Evolutionary conservation across 2,329 filamentous ascomycete genomes (phyloP).

Genomic region (Aspergillus uvarum): DNA sequence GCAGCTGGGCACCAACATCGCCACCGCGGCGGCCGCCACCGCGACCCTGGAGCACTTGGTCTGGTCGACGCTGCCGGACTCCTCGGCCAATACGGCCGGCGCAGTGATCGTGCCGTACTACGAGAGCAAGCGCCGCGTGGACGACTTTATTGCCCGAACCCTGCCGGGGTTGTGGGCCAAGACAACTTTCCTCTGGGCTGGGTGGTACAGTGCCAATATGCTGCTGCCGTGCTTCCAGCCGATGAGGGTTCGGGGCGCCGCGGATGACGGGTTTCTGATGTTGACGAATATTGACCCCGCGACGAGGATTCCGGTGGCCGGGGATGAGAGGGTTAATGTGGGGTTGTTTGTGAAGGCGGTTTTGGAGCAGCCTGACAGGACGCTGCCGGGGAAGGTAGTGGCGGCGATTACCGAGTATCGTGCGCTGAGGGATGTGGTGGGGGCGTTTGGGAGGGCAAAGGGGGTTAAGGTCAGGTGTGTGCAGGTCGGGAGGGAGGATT

Average conservation of each 20-base stretch:
- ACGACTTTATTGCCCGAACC: constrained; percentile 40
- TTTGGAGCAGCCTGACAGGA: background rate
- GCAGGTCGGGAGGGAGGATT: constrained; percentile 26
- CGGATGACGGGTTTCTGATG: background rate
- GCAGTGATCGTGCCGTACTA: constrained; percentile 43
- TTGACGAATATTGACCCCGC: background rate
- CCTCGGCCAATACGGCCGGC: constrained; percentile 32
- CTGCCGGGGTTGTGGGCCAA: constrained; percentile 35
- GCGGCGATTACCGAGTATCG: background rate
- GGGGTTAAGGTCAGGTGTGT: constrained; percentile 21
- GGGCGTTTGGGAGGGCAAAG: background rate
- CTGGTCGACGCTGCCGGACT: constrained; percentile 48
- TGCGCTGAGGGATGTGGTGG: background rate
- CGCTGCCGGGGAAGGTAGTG: background rate
- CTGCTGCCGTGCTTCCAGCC: constrained; percentile 24
- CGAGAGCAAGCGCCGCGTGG: constrained; percentile 45
- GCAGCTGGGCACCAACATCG: constrained; percentile 44
- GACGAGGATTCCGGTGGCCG: background rate
- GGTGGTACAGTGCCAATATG: constrained; percentile 40
- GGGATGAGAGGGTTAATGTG: background rate
- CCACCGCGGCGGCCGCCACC: constrained; percentile 41
- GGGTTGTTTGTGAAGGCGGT: background rate
- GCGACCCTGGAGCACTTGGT: constrained; percentile 46
- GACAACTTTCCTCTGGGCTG: constrained; percentile 44
- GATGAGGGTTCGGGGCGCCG: constrained; percentile 4